These are phyloP conservation scores for Elaeagnus macrophylla DNA, from an alignment of 306 rosid species.

Conservation along the genomic window DNA sequence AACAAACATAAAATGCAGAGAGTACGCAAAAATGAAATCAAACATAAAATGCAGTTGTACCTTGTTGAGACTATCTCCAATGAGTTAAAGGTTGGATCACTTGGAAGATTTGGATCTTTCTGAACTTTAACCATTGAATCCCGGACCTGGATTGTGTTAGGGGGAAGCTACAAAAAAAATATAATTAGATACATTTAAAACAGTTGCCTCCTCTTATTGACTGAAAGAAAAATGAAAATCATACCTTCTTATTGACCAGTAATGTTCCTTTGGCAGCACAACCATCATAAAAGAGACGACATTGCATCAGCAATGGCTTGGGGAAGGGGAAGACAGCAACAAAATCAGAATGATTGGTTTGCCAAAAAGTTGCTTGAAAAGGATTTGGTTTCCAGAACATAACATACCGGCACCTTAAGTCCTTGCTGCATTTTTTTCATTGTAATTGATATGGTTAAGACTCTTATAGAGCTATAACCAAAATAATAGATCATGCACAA, in stretches of 20 bases:
- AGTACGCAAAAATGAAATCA: not conserved
- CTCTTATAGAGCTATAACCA: too few relatives aligned
- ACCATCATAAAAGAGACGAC: slow-evolving; percentile 62
- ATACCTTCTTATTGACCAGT: slow-evolving; percentile 55
- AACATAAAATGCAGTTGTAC: slow-evolving; percentile 22
- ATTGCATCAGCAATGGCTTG: slow-evolving; percentile 70
- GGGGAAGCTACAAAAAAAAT: slow-evolving; percentile 45
- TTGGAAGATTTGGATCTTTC: slow-evolving; percentile 18
- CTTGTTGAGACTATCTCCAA: slow-evolving; percentile 70
- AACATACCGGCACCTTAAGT: too few relatives aligned
- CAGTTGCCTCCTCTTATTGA: too few relatives aligned
- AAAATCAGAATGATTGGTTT: not conserved
- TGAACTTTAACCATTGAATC: slow-evolving; percentile 62
- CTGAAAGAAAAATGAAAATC: not conserved
- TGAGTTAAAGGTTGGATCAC: slow-evolving; percentile 37
- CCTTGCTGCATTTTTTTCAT: too few relatives aligned
- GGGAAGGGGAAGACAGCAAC: slow-evolving; percentile 16
- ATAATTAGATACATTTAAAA: too few relatives aligned
- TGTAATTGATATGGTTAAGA: too few relatives aligned
- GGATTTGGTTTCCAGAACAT: too few relatives aligned
- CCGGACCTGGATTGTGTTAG: slow-evolving; percentile 54
- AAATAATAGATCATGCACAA: too few relatives aligned
- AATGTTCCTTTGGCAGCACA: slow-evolving; percentile 64
- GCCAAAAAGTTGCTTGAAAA: too few relatives aligned
- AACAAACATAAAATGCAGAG: not conserved